phyloP scores from a whole-genome alignment of 495 filamentous ascomycete genomes.

The Eremomyces bilateralis region DNA sequence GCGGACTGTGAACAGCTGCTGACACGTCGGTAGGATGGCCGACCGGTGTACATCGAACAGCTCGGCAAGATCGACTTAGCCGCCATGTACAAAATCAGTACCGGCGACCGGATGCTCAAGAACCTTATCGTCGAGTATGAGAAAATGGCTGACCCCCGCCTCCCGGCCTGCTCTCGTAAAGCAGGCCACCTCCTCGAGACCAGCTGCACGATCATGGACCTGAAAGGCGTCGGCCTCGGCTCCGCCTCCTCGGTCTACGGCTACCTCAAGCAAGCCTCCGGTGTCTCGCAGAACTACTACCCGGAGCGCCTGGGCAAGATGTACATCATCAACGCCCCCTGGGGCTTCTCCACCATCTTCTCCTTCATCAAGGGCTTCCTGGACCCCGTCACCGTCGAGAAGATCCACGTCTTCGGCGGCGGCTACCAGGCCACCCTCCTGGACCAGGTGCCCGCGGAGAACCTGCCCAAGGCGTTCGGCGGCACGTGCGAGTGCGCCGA shows the following conservation, averaged over 20 bases:
- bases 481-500: slow-evolving; percentile 63
- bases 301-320: slow-evolving; percentile 76
- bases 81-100: slow-evolving; percentile 85
- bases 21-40: slow-evolving; percentile 49
- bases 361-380: slow-evolving; percentile 72
- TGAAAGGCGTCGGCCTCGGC: slow-evolving; percentile 74
- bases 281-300: slow-evolving; percentile 87
- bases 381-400: slow-evolving; percentile 85
- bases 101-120: slow-evolving; percentile 75
- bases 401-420: slow-evolving; percentile 78
- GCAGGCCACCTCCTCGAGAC: slow-evolving; percentile 78
- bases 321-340: slow-evolving; percentile 94
- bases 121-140: slow-evolving; percentile 96
- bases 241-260: slow-evolving; percentile 57
- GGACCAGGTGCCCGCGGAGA: slow-evolving; percentile 69
- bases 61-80: slow-evolving; percentile 79
- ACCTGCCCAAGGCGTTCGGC: slow-evolving; percentile 72
- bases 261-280: slow-evolving; percentile 44
- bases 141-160: slow-evolving; percentile 73
- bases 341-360: slow-evolving; percentile 75
- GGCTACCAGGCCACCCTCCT: slow-evolving; percentile 68
- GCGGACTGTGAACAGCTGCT: background rate
- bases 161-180: slow-evolving; percentile 92
- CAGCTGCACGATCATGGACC: slow-evolving; percentile 90
- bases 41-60: slow-evolving; percentile 92